A percentile compares a stretch with the other conserved stretches of the same genome.
Evolutionary conservation across 179 eudicot species (phyloP).

Genomic region (Kewa caespitosa): DNA sequence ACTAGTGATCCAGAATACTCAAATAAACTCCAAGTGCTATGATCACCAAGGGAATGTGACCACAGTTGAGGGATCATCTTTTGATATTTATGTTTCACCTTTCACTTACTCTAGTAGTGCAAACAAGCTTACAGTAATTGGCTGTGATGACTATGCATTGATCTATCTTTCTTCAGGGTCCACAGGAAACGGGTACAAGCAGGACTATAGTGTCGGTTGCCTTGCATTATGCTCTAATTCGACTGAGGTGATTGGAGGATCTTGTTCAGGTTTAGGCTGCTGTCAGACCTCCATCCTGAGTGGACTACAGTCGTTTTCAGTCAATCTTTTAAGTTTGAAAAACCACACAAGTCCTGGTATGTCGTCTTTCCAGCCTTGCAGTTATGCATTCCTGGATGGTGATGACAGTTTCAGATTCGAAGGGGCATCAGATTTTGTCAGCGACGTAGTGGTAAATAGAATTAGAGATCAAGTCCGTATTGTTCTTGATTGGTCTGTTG

Average conservation of each 20-base stretch:
- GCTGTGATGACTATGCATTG: conserved; percentile 52
- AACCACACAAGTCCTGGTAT: conserved; percentile 34
- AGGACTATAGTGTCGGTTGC: conserved; percentile 38
- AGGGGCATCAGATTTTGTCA: conserved; percentile 19
- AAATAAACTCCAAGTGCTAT: conserved; percentile 38
- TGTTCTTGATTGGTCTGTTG: conserved; percentile 50
- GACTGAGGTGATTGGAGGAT: conserved; percentile 32
- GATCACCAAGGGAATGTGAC: conserved; percentile 25
- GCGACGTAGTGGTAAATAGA: conserved; percentile 2
- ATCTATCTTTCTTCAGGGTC: background rate
- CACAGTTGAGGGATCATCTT: background rate
- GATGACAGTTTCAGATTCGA: conserved; percentile 28
- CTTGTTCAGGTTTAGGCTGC: conserved; percentile 59
- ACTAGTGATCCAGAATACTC: conserved; percentile 31
- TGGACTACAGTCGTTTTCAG: conserved; percentile 28
- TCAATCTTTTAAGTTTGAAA: conserved; percentile 8
- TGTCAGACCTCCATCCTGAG: conserved; percentile 50
- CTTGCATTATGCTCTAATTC: conserved; percentile 36
- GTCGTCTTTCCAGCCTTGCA: conserved; percentile 30
- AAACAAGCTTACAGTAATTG: conserved; percentile 47
- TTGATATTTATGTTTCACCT: conserved; percentile 27
- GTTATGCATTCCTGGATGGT: conserved; percentile 40
- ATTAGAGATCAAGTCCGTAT: conserved; percentile 31
- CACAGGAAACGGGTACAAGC: background rate
- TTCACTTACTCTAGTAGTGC: conserved; percentile 36